phyloP scores from a whole-genome alignment of 179 eudicot species.

The Spinacia oleracea region DNA sequence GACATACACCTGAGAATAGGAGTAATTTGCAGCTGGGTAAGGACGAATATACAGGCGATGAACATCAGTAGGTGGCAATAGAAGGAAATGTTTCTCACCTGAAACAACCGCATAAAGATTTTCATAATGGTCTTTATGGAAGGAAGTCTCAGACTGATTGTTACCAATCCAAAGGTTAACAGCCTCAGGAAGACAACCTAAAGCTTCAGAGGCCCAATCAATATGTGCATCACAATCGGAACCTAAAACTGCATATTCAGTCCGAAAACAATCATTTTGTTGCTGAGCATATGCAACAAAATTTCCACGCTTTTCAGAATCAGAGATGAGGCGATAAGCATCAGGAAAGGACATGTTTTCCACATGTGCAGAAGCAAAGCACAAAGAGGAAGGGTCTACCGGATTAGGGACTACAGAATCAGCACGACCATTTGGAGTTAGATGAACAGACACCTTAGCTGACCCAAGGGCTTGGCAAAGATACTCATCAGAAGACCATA shows the following conservation, averaged over 20 bases:
- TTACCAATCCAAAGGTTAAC: conserved; percentile 94
- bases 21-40: conserved; percentile 75
- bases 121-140: conserved; percentile 97
- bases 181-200: conserved; percentile 82
- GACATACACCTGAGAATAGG: conserved; percentile 53
- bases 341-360: conserved; percentile 48
- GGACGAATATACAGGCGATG: conserved; percentile 79
- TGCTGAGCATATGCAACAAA: conserved; percentile 85
- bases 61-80: conserved; percentile 94
- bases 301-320: conserved; percentile 24
- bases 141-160: conserved; percentile 62
- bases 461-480: conserved; percentile 53
- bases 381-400: conserved; percentile 44
- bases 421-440: conserved; percentile 87
- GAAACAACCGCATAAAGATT: conserved; percentile 80
- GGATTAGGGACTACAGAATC: conserved; percentile 70
- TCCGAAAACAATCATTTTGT: conserved; percentile 83
- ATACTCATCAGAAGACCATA: conserved; percentile 67
- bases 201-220: conserved; percentile 82
- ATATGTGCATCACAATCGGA: conserved; percentile 68
- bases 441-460: conserved; percentile 69
- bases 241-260: conserved; percentile 58
- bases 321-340: conserved; percentile 47
- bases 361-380: conserved; percentile 86
- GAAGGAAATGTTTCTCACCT: conserved; percentile 86